These are phyloP conservation scores for Epichloe aotearoae DNA, from an alignment of 2,329 filamentous ascomycete species.

Conservation along the genomic window DNA sequence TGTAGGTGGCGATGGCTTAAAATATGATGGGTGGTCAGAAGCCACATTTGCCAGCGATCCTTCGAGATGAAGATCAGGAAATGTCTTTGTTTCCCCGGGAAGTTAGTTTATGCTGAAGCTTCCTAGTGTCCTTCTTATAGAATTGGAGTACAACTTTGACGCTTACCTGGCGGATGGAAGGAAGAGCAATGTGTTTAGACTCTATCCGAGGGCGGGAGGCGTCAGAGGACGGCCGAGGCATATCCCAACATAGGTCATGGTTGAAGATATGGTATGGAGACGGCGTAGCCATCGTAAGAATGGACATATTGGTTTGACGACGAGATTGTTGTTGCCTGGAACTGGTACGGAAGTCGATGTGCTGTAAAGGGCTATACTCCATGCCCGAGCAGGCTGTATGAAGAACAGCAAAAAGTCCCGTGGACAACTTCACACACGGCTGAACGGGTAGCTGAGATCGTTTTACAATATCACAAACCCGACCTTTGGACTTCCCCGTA, in stretches of 20 bases:
- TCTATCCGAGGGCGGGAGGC: conserved; percentile 24
- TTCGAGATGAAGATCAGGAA: conserved; percentile 31
- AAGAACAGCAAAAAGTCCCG: neutral
- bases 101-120: neutral
- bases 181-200: conserved; percentile 30
- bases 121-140: neutral
- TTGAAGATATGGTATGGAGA: conserved; percentile 27
- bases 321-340: conserved; percentile 13
- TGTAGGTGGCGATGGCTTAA: neutral
- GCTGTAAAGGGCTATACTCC: conserved; percentile 27
- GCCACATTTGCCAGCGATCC: conserved; percentile 1
- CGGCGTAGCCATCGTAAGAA: conserved; percentile 33
- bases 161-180: conserved; percentile 39
- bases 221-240: conserved; percentile 19
- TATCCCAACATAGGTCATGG: conserved; percentile 27
- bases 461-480: neutral
- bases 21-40: neutral
- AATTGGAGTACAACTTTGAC: neutral
- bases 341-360: conserved; percentile 16
- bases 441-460: neutral
- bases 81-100: conserved; percentile 20
- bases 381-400: conserved; percentile 16
- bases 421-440: neutral
- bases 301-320: conserved; percentile 31
- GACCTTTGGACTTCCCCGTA: neutral